Conservation (phyloP, 495 filamentous ascomycete species). For the Penicillium diatomitis region DNA sequence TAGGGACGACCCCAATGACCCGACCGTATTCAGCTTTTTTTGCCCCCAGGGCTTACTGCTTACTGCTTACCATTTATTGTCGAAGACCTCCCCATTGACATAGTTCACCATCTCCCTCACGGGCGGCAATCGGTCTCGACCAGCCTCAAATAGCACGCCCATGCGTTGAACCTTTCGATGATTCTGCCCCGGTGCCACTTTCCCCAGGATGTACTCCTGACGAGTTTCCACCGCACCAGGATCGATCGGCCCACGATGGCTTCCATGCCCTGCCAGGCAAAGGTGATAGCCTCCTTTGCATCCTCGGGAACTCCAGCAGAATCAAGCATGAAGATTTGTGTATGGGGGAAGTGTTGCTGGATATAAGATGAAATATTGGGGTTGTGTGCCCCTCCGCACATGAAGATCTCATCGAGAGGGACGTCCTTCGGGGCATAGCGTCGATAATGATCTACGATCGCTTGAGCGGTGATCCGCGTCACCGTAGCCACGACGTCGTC, state of each 20-base stretch:
- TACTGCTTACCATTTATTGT: constrained; percentile 34
- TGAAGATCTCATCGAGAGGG: constrained; percentile 47
- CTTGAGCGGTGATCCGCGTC: constrained; percentile 47
- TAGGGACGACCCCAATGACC: too few relatives aligned
- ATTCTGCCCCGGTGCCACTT: constrained; percentile 45
- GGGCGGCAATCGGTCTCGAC: constrained; percentile 32
- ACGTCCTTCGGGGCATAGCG: constrained; percentile 39
- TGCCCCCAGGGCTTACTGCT: neutral
- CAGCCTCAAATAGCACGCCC: constrained; percentile 39
- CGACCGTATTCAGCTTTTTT: too few relatives aligned
- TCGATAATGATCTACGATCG: constrained; percentile 47
- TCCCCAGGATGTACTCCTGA: constrained; percentile 40
- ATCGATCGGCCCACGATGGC: constrained; percentile 42
- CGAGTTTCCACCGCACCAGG: constrained; percentile 44
- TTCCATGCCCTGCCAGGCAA: constrained; percentile 49
- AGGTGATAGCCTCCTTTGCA: constrained; percentile 51
- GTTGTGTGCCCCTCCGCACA: constrained; percentile 50
- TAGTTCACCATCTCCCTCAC: constrained; percentile 42
- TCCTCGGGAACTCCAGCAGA: constrained; percentile 43
- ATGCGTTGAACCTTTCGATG: constrained; percentile 42
- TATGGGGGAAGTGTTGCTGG: constrained; percentile 36
- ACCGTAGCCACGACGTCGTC: constrained; percentile 47
- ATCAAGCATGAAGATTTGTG: constrained; percentile 45
- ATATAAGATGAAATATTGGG: constrained; percentile 46
- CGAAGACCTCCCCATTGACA: constrained; percentile 33